These are phyloP conservation scores for Penicillium pancosmium DNA, from an alignment of 495 filamentous ascomycete species.

Conservation along the genomic window DNA sequence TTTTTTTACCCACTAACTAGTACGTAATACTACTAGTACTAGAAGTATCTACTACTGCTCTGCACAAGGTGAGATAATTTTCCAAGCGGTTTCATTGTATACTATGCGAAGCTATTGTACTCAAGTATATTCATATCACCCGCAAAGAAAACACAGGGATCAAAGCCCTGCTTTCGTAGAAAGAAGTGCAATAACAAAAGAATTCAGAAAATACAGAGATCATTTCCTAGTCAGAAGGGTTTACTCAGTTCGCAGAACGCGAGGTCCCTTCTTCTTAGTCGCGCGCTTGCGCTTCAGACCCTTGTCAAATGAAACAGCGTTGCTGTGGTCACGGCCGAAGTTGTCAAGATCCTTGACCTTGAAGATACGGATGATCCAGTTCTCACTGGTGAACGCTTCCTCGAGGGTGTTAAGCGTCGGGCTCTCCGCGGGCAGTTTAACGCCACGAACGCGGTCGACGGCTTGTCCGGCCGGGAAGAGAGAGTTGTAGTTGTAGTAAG, in stretches of 20 bases:
- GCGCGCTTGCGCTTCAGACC: constrained; percentile 94
- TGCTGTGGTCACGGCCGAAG: constrained; percentile 83
- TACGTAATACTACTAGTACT: too few relatives aligned
- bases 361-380: constrained; percentile 99
- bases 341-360: constrained; percentile 99
- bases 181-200: constrained; percentile 13
- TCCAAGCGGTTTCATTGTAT: constrained; percentile 19
- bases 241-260: constrained; percentile 83
- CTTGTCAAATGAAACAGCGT: constrained; percentile 84
- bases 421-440: constrained; percentile 78
- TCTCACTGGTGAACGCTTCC: constrained; percentile 98
- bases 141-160: constrained; percentile 10
- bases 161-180: constrained; percentile 9
- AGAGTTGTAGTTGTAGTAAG: constrained; percentile 94
- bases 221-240: constrained; percentile 11
- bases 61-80: neutral
- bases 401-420: constrained; percentile 88
- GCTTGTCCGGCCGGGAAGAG: constrained; percentile 94
- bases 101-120: constrained; percentile 13
- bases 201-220: constrained; percentile 6
- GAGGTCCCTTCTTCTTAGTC: constrained; percentile 75
- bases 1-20: neutral
- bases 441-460: constrained; percentile 83
- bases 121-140: constrained; percentile 14
- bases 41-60: neutral